Conservation (phyloP, 768 basidiomycete species). For the Mrakia frigida region DNA sequence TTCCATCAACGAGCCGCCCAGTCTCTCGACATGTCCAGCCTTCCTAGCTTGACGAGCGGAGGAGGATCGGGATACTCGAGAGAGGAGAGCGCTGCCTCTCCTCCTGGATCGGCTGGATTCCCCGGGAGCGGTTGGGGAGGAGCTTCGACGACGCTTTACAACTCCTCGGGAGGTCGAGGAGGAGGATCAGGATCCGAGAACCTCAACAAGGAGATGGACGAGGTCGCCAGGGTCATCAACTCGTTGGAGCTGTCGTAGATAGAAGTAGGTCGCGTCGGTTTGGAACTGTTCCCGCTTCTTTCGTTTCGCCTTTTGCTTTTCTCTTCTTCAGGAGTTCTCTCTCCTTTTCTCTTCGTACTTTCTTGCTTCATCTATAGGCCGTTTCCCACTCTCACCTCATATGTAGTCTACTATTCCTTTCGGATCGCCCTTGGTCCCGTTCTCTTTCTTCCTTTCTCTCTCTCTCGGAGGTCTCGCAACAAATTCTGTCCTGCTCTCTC, state of each 20-base stretch:
- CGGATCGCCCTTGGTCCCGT: no score
- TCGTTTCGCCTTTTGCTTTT: background rate
- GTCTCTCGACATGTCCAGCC: conserved; percentile 62
- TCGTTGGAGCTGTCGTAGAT: conserved; percentile 15
- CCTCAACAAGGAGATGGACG: conserved; percentile 8
- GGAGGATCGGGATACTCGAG: background rate
- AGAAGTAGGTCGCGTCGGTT: no score
- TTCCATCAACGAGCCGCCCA: conserved; percentile 79
- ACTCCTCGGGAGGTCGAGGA: background rate
- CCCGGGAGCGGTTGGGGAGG: background rate
- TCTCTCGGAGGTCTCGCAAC: background rate
- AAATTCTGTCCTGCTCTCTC: no score
- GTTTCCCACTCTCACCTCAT: no score
- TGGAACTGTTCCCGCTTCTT: background rate
- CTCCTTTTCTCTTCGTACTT: background rate
- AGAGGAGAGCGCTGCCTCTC: background rate
- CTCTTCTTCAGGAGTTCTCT: background rate
- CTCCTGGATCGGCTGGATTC: background rate
- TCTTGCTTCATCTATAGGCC: no score
- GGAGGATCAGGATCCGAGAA: background rate
- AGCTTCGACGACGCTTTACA: background rate
- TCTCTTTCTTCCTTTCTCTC: background rate
- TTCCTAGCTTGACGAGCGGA: background rate
- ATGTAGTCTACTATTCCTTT: no score
- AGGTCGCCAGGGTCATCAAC: conserved; percentile 8